These are phyloP conservation scores for Amanita molliuscula DNA, from an alignment of 768 basidiomycete genomes.

Conservation along the genomic window DNA sequence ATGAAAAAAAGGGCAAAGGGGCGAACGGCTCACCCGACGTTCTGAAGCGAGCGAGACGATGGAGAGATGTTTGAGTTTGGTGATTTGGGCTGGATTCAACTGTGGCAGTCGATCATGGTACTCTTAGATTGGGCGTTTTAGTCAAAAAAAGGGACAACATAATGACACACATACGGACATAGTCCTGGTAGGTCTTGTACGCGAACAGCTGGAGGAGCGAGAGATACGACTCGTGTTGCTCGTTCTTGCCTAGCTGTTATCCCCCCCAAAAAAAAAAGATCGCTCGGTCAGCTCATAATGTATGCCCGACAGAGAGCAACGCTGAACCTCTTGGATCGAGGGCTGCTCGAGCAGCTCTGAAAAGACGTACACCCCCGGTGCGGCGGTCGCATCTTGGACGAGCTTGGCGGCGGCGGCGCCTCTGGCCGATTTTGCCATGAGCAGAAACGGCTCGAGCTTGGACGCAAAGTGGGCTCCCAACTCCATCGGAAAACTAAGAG, in stretches of 20 bases:
- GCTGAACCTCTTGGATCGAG: slow-evolving; percentile 71
- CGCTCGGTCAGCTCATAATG: no score
- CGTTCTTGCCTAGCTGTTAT: slow-evolving; percentile 54
- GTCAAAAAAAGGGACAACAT: not conserved
- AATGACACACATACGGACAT: slow-evolving; percentile 58
- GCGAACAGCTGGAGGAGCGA: slow-evolving; percentile 79
- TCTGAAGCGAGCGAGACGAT: slow-evolving; percentile 76
- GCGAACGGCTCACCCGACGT: slow-evolving; percentile 52
- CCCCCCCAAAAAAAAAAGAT: not conserved
- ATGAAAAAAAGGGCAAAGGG: no score
- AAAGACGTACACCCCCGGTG: slow-evolving; percentile 89
- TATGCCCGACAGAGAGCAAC: not conserved
- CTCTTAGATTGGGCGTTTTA: no score
- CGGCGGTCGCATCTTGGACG: slow-evolving; percentile 75
- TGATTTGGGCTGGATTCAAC: slow-evolving; percentile 61
- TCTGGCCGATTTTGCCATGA: slow-evolving; percentile 87
- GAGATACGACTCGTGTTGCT: slow-evolving; percentile 52
- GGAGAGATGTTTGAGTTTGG: slow-evolving; percentile 88
- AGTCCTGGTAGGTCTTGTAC: slow-evolving; percentile 80
- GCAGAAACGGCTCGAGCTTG: slow-evolving; percentile 81
- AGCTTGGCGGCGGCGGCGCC: slow-evolving; percentile 91
- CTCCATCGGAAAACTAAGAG: slow-evolving; percentile 34
- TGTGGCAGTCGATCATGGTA: slow-evolving; percentile 57
- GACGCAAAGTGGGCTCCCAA: slow-evolving; percentile 50
- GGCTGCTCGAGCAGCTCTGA: slow-evolving; percentile 76